Evolutionary conservation across 345 rosid species (phyloP), one percentile per base, ranked within the genome.

Genomic region (Passiflora organensis): DNA sequence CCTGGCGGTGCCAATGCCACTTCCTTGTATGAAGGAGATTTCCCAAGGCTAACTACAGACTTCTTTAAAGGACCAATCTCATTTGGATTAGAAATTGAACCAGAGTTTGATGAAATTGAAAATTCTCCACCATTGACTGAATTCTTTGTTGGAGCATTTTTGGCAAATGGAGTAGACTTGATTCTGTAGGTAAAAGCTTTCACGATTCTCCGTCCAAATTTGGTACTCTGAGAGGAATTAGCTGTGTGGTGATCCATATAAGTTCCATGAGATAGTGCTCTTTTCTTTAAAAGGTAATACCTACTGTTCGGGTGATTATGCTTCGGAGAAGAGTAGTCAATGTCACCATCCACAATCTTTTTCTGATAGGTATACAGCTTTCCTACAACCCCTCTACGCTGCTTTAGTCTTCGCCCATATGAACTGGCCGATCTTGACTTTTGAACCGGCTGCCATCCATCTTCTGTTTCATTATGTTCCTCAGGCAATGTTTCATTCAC

Each of bases 1-100:
- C 99, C 99, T 55, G 95, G 96, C 6, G 96, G 99, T 32, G 99
- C 94, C 74, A 93, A 41, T 60, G 99, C 96, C 52, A 93, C 96
- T 76, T 93, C 99, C 80, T 86, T 93, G 78, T 93, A 93, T 51
- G 99, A 93, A 65, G 86, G 95, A 67, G 95, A 89, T 73, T 89
- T 93, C 55, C 96, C 99, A 52, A 81, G 84, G 71, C 82, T 74
- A 37, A 74, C 71, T 43, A 73, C 65, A 37, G 87, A 64, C 25
- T 48, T 76, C 68, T 79, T 83, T 45, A 63, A 17, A 22, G 66
- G 72, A 64, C 55, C 66, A 45, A 55, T 54, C 53, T 79, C 85
- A 73, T 59, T 66, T 38, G 73, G 69, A 52, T 64, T 52, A 38
- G 79, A 61, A 62, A 61, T 62, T 37, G 69, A 51, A 61, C 64